Conservation (phyloP, 2,329 filamentous ascomycete species). For the Talaromyces albobiverticillius region DNA sequence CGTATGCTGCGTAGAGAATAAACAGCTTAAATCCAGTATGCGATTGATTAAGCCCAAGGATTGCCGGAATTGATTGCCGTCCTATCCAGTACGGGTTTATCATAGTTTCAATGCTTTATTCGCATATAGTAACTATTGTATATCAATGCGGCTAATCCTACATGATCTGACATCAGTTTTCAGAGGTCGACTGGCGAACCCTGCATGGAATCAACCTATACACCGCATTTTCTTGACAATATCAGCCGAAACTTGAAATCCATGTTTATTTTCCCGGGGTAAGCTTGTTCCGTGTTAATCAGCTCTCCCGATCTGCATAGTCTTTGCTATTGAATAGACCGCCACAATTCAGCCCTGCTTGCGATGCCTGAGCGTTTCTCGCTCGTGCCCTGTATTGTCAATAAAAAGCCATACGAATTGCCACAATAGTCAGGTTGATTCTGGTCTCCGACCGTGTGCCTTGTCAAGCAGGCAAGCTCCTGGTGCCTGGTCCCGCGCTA, state of each 20-base stretch:
- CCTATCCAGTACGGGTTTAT: not conserved
- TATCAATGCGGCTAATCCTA: too few species aligned
- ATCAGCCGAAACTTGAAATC: slow-evolving; percentile 3
- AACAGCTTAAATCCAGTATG: not conserved
- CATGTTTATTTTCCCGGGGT: not conserved
- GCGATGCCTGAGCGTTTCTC: too few species aligned
- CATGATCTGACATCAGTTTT: not conserved
- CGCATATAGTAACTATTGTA: too few species aligned
- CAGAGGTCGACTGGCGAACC: not conserved
- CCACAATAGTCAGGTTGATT: not conserved
- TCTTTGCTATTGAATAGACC: not conserved
- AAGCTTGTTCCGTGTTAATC: not conserved
- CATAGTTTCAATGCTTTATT: not conserved
- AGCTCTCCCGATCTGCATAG: not conserved
- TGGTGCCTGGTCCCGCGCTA: not conserved
- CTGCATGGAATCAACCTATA: not conserved
- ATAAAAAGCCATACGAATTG: too few species aligned
- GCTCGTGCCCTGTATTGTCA: too few species aligned
- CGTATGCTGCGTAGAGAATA: not conserved
- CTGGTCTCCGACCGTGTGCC: not conserved
- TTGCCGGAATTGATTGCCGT: not conserved
- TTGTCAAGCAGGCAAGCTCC: not conserved
- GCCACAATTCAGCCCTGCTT: too few species aligned
- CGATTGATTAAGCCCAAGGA: not conserved
- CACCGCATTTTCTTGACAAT: not conserved